These are phyloP conservation scores for Geranomyces variabilis DNA, from an alignment of 192 early-diverging fungal genomes.

Conservation along the genomic window DNA sequence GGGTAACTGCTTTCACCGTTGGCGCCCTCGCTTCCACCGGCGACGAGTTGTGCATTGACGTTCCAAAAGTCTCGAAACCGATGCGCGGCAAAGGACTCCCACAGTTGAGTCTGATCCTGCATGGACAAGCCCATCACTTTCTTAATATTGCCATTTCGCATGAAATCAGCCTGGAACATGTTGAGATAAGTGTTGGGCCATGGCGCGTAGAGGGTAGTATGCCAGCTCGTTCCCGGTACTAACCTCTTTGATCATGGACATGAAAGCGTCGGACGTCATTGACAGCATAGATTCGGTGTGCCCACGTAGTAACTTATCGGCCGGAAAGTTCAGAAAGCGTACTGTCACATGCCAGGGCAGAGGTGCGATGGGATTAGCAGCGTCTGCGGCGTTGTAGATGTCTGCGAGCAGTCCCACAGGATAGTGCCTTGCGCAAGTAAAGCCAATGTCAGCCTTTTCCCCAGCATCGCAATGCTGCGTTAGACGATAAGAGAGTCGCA, in stretches of 20 bases:
- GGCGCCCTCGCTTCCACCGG: background rate
- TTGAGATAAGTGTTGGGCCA: background rate
- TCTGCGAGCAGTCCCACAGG: slow-evolving; percentile 87
- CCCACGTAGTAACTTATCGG: slow-evolving; percentile 61
- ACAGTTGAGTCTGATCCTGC: slow-evolving; percentile 77
- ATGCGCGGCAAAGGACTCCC: slow-evolving; percentile 61
- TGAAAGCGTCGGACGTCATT: slow-evolving; percentile 74
- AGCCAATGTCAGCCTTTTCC: background rate
- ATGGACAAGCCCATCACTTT: slow-evolving; percentile 85
- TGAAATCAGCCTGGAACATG: slow-evolving; percentile 70
- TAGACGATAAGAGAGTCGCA: too few relatives aligned
- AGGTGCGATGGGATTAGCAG: background rate
- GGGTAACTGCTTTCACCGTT: slow-evolving; percentile 44
- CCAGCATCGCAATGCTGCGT: background rate
- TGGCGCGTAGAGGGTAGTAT: background rate
- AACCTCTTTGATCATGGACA: slow-evolving; percentile 88
- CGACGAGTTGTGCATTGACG: slow-evolving; percentile 61
- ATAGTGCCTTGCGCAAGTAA: slow-evolving; percentile 67
- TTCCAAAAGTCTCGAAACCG: slow-evolving; percentile 58
- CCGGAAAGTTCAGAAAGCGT: slow-evolving; percentile 77
- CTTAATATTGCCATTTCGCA: slow-evolving; percentile 81
- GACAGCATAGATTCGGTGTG: slow-evolving; percentile 50
- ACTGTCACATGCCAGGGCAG: slow-evolving; percentile 80
- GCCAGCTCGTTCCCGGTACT: too few relatives aligned
- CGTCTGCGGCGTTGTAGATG: slow-evolving; percentile 39